A percentile compares a stretch with the other conserved stretches of the same genome.
These are phyloP conservation scores for Filosporella fistucella DNA, from an alignment of 495 filamentous ascomycete species.

Conservation along the genomic window DNA sequence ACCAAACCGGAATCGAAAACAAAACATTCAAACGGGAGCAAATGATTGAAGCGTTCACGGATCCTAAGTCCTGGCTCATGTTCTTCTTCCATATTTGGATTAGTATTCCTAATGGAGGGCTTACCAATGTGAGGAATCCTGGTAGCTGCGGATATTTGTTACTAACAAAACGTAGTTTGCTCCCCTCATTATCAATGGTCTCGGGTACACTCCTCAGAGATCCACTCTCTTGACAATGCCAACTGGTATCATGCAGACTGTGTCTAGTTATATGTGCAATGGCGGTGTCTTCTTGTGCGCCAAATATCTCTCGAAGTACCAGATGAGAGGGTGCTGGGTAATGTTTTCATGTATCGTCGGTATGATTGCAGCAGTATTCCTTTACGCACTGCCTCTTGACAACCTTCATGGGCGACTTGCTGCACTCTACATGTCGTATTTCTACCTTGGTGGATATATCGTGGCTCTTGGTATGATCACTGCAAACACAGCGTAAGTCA, in stretches of 20 bases:
- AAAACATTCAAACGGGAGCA: conserved; percentile 58
- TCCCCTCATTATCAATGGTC: conserved; percentile 18
- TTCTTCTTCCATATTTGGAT: conserved; percentile 5
- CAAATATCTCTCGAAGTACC: conserved; percentile 16
- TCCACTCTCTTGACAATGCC: conserved; percentile 34
- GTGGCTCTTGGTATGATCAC: conserved; percentile 25
- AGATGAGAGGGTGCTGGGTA: conserved; percentile 21
- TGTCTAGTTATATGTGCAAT: conserved; percentile 25
- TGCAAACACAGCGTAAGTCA: conserved; percentile 13
- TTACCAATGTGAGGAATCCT: conserved; percentile 1
- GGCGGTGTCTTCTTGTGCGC: conserved; percentile 22
- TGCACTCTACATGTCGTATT: conserved; percentile 24
- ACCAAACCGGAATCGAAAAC: conserved; percentile 64
- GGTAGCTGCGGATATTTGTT: neutral
- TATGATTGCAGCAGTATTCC: conserved; percentile 20
- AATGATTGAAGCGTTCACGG: conserved; percentile 46
- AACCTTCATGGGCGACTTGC: conserved; percentile 20
- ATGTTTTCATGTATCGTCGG: conserved; percentile 25
- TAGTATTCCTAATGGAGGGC: conserved; percentile 3
- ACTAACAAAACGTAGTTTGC: conserved; percentile 11
- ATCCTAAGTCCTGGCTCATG: conserved; percentile 50
- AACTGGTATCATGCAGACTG: conserved; percentile 34
- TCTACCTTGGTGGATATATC: conserved; percentile 22
- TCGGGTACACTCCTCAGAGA: conserved; percentile 14
- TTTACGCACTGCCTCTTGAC: conserved; percentile 20